Evolutionary conservation across 2,329 filamentous ascomycete genomes (phyloP), one percentile per base, ranked within the genome.

Genomic region (Seiridium unicorne): DNA sequence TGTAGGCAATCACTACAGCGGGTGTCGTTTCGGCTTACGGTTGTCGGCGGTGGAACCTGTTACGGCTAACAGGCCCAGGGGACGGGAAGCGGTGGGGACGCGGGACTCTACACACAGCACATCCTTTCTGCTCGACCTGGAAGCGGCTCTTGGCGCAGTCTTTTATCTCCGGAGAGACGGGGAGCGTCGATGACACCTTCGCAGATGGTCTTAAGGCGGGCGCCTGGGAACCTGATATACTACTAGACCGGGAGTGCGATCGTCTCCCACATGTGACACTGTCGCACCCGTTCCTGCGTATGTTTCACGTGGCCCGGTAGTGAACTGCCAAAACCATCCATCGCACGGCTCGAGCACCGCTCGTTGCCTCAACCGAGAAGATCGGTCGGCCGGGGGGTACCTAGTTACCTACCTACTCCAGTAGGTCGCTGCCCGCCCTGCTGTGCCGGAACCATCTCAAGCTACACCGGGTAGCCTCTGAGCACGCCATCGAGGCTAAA

Each of bases 401-500:
- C 46, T 48, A 40, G 55, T 46, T 58, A 51, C 55, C 44, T 57
- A 48, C 55, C 55, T 57, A 49, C 55, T 57, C 55, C 32, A 57
- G 55, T 57, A 57, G 55, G 55, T 58, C 32, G n/a, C 55, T n/a
- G 32, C n/a, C 38, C 40, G 51, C 55, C 34, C n/a, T 49, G 40
- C 26, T 18, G 40, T 58, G 44, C 55, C 49, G 59, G 59, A 35
- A 36, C 49, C 49, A 53, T 35, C 32, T 35, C 49, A 53, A 35
- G 35, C 49, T 53, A 53, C 35, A 11, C 18, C 32, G 32, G 63
- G 64, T 67, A 61, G 62, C 62, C 55, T 56, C 59, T 64, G 67
- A 72, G 70, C 70, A 72, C 70, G 70, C 69, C 69, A 72, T 72
- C 69, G 51, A 65, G 62, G 66, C 68, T 69, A 70, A 70, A 67